A percentile compares a stretch with the other conserved stretches of the same genome.
These are phyloP conservation scores for grape (Vitis vinifera) DNA, from an alignment of 164 flowering plant species.

Conservation along the genomic window DNA sequence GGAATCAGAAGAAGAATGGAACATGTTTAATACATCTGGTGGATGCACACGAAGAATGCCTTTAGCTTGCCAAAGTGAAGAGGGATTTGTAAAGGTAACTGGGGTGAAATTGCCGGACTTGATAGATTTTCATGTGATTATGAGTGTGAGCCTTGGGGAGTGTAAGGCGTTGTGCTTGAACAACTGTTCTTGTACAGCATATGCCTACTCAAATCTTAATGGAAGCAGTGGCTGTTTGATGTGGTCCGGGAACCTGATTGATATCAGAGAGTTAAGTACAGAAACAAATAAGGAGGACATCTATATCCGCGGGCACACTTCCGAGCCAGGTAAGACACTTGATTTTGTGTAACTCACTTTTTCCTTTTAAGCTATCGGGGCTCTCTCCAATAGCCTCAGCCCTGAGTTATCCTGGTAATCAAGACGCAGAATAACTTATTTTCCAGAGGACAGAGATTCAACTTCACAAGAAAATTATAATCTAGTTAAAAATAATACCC, in stretches of 20 bases:
- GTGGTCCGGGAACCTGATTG: not conserved
- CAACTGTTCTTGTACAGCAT: conserved; percentile 1
- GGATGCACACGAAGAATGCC: conserved; percentile 14
- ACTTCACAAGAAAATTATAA: no score
- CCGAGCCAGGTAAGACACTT: not conserved
- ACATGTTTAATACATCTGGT: not conserved
- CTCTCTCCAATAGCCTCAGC: no score
- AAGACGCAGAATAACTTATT: no score
- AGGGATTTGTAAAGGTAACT: conserved; percentile 7
- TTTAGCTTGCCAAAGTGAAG: conserved; percentile 8
- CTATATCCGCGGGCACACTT: not conserved
- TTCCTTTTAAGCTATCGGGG: no score
- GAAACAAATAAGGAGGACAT: not conserved
- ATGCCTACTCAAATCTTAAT: not conserved
- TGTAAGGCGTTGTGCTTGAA: not conserved
- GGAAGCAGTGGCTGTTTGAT: not conserved
- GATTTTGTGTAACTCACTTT: no score
- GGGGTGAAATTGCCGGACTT: conserved; percentile 1
- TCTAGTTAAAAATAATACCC: no score
- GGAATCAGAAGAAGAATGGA: conserved; percentile 13
- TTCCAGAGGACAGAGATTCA: no score
- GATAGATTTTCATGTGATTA: not conserved
- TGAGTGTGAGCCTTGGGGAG: not conserved
- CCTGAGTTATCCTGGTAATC: no score
- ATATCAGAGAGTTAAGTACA: not conserved